Evolutionary conservation across 164 flowering plant genomes (phyloP).

Genomic region (Aristolochia fimbriata): DNA sequence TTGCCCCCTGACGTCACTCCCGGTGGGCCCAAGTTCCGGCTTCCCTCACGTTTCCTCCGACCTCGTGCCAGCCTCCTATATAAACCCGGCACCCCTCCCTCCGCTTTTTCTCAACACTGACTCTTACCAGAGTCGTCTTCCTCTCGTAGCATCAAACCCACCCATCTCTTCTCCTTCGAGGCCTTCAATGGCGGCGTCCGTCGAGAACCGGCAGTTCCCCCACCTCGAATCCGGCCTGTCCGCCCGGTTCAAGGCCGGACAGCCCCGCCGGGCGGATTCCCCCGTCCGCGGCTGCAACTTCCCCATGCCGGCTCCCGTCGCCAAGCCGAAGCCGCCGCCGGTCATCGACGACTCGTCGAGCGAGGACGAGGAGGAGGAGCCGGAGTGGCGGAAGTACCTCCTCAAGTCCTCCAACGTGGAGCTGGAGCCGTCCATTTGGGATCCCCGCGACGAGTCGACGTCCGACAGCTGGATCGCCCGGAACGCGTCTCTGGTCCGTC

Average conservation of each 20-base stretch:
- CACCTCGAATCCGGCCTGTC: slow-evolving; percentile 24
- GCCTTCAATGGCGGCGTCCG: slow-evolving; percentile 52
- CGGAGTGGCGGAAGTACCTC: background rate
- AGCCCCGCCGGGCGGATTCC: slow-evolving; percentile 25
- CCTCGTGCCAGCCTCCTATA: slow-evolving; percentile 1
- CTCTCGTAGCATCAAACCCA: no score
- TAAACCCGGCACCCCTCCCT: background rate
- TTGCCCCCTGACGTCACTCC: background rate
- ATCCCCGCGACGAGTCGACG: slow-evolving; percentile 57
- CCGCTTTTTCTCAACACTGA: background rate
- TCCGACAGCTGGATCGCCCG: slow-evolving; percentile 80
- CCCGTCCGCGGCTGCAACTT: slow-evolving; percentile 20
- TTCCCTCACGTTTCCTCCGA: background rate
- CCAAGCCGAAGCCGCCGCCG: slow-evolving; percentile 2
- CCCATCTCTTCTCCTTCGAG: slow-evolving; percentile 3
- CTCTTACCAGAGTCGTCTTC: background rate
- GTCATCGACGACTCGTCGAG: slow-evolving; percentile 4
- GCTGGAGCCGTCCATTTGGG: slow-evolving; percentile 45
- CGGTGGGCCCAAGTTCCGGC: background rate
- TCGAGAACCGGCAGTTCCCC: slow-evolving; percentile 49
- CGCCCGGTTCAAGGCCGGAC: slow-evolving; percentile 27
- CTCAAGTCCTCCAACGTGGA: slow-evolving; percentile 17
- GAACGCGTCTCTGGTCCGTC: slow-evolving; percentile 62
- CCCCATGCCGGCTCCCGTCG: background rate
- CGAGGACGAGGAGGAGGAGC: slow-evolving; percentile 27